Conservation (phyloP, 176 grass and related monocot genomes). For the Poa pratensis region DNA sequence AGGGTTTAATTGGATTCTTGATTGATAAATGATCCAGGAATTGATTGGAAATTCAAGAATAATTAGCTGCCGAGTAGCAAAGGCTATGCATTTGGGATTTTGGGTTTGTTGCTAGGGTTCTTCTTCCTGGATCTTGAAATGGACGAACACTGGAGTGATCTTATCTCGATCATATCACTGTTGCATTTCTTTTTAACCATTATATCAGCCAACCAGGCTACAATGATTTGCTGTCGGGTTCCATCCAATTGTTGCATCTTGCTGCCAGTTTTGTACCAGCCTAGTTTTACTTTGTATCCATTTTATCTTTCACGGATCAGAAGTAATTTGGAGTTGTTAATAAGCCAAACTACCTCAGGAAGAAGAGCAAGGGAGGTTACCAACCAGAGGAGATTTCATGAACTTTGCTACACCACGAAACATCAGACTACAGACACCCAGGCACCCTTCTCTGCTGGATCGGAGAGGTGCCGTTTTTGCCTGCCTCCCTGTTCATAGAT, state of each 20-base stretch:
- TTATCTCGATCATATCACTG: neutral
- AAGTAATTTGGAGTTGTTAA: neutral
- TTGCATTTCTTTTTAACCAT: constrained; percentile 12
- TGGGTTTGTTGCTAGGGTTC: constrained; percentile 27
- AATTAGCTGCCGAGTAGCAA: neutral
- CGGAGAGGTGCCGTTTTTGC: constrained; percentile 48
- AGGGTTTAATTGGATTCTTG: neutral
- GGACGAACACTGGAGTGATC: neutral
- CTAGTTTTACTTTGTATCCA: constrained; percentile 23
- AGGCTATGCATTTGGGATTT: constrained; percentile 22
- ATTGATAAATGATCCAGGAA: constrained; percentile 12
- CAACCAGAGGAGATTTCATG: constrained; percentile 49
- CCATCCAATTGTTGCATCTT: constrained; percentile 7
- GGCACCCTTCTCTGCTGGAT: constrained; percentile 44
- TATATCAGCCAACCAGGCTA: constrained; percentile 6
- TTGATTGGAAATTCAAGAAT: neutral
- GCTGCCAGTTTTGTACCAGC: neutral
- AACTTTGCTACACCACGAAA: constrained; percentile 48
- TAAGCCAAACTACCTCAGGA: constrained; percentile 31
- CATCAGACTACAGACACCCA: constrained; percentile 50
- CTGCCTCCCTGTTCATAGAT: constrained; percentile 15
- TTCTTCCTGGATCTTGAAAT: constrained; percentile 3
- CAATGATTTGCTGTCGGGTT: constrained; percentile 11
- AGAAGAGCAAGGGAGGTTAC: constrained; percentile 39
- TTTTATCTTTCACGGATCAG: constrained; percentile 24